These are phyloP conservation scores for Lagerstroemia speciosa DNA, from an alignment of 345 rosid genomes.

Conservation along the genomic window DNA sequence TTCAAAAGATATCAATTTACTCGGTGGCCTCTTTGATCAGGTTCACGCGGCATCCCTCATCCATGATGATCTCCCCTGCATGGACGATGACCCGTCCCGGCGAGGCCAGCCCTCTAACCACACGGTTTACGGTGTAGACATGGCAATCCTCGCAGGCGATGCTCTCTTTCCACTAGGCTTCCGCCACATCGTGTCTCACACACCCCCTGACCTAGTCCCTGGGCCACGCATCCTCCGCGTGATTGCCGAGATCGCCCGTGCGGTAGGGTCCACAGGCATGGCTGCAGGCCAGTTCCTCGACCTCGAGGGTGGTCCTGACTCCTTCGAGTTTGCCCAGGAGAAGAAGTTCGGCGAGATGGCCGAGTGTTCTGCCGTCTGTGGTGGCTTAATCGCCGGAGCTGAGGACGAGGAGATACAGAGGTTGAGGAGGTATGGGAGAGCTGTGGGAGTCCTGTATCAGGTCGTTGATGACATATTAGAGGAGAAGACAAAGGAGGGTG, in stretches of 20 bases:
- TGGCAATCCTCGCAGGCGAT: conserved; percentile 94
- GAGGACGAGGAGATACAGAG: conserved; percentile 55
- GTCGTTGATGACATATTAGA: conserved; percentile 62
- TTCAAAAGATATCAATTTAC: not conserved
- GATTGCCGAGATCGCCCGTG: conserved; percentile 81
- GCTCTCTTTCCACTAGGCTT: conserved; percentile 93
- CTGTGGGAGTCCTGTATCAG: conserved; percentile 79
- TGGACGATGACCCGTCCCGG: conserved; percentile 80
- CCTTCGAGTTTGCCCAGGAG: conserved; percentile 58
- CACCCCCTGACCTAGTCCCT: conserved; percentile 65
- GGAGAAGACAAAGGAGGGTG: conserved; percentile 18
- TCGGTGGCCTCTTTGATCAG: conserved; percentile 20
- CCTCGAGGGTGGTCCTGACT: conserved; percentile 63
- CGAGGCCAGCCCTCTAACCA: conserved; percentile 93
- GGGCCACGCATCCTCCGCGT: conserved; percentile 52
- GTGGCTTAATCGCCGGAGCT: conserved; percentile 87
- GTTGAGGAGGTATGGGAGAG: conserved; percentile 75
- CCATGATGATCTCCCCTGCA: conserved; percentile 92
- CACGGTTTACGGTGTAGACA: conserved; percentile 56
- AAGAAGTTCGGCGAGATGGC: conserved; percentile 87
- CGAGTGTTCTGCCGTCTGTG: conserved; percentile 90
- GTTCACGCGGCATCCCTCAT: conserved; percentile 86
- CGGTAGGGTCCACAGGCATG: conserved; percentile 93
- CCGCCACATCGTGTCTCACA: conserved; percentile 72
- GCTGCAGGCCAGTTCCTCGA: conserved; percentile 95